Evolutionary conservation across 768 basidiomycete species (phyloP), one percentile per base, ranked within the genome.

Genomic region (Daedalea quercina): DNA sequence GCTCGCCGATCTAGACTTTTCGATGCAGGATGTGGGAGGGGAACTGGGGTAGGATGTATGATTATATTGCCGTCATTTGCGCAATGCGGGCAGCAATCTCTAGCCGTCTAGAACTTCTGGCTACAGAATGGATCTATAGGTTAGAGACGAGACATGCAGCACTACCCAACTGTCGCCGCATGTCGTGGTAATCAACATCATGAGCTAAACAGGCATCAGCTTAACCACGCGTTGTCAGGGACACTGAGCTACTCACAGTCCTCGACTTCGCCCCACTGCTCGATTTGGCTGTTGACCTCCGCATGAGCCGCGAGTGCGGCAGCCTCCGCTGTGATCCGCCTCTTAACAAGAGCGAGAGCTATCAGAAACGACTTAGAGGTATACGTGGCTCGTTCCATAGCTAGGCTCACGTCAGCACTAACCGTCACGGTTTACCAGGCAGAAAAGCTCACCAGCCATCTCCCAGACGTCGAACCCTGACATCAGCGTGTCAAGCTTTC

Each of bases 181-280:
- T 77, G 67, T 98, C 96, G 56, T 96, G 89, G 67, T 90, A 87
- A 70, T 99, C 96, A 42, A 99, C 94, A 68, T 99, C 96, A 64
- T 98, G 96, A 13, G 96, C 95, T 99, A 48, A n/a, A 25, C 31
- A 17, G 28, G 34, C 3, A 26, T 25, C 4, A 31, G 28, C 46
- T 47, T 40, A 43, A 28, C 19, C 8, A 9, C n/a, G 40, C 15
- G 9, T 17, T 3, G 22, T n/a, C 52, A 3, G 28, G 49, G 33
- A 44, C 13, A 20, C 4, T 22, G 22, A 45, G 24, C 28, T 26
- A 76, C 96, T 76, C 63, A 98, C 95, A 91, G 67, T 98, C 96
- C 74, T 98, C 96, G 0, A 99, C 96, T 70, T 98, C 95, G n/a
- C 96, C 96, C 96, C 96, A 99, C 46, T 85, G 78, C 68, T 94